Percentiles rank a stretch among this genome's conserved stretches.
phyloP scores from a whole-genome alignment of 768 basidiomycete genomes.

The Leccinellum albellum region DNA sequence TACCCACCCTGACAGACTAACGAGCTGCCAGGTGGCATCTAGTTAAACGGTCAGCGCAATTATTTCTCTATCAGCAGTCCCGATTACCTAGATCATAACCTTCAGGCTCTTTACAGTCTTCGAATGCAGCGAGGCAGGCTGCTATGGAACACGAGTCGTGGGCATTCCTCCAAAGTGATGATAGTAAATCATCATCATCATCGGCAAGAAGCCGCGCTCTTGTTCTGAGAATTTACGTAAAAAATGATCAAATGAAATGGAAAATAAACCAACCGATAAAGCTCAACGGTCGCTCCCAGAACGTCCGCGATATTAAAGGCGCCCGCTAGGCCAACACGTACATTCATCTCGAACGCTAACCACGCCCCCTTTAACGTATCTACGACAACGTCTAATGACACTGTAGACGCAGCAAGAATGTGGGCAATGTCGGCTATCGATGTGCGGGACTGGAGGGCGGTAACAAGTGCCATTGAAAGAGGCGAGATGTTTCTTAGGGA shows the following conservation, averaged over 20 bases:
- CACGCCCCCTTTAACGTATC: conserved; percentile 47
- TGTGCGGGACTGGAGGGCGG: conserved; percentile 48
- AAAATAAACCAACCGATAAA: conserved; percentile 30
- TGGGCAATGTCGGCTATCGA: conserved; percentile 62
- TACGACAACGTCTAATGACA: conserved; percentile 40
- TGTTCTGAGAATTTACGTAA: conserved; percentile 26
- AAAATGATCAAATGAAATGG: neutral
- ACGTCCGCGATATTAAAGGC: conserved; percentile 44
- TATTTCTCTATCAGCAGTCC: conserved; percentile 2
- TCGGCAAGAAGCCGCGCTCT: conserved; percentile 25
- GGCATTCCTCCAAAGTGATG: conserved; percentile 53
- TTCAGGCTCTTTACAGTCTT: conserved; percentile 58
- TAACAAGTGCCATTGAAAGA: conserved; percentile 25
- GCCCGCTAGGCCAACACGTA: conserved; percentile 37
- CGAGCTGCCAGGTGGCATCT: conserved; percentile 76
- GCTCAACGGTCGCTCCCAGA: conserved; percentile 44
- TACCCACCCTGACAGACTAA: conserved; percentile 59
- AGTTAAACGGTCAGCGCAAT: conserved; percentile 5
- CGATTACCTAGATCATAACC: conserved; percentile 58
- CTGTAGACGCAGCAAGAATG: conserved; percentile 42
- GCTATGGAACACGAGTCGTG: conserved; percentile 64
- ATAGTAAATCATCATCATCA: conserved; percentile 35
- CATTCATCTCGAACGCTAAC: conserved; percentile 40
- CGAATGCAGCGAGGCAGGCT: conserved; percentile 61
- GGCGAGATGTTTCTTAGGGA: conserved; percentile 24